Evolutionary conservation across 495 filamentous ascomycete genomes (phyloP).

Genomic region (Astrocystis sublimbata): DNA sequence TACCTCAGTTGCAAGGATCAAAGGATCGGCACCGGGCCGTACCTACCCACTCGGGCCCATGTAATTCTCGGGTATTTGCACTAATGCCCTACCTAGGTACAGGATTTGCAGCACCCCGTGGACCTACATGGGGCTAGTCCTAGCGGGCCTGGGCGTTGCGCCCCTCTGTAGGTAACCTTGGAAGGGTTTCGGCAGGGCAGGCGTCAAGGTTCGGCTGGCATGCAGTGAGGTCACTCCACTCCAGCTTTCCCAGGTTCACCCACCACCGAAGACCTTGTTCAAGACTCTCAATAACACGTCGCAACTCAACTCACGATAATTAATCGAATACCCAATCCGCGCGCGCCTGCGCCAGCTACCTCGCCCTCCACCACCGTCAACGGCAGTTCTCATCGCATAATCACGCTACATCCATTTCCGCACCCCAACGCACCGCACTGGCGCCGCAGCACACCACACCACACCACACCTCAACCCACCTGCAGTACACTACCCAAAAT

Average conservation of each 20-base stretch:
- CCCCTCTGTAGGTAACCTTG: no score
- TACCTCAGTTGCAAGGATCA: not conserved
- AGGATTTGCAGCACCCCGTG: no score
- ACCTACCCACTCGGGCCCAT: not conserved
- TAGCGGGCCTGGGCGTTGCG: no score
- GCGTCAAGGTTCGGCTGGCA: no score
- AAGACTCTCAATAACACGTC: not conserved
- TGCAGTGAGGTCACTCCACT: slow-evolving; percentile 1
- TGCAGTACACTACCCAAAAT: slow-evolving; percentile 50
- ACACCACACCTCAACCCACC: not conserved
- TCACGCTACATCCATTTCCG: not conserved
- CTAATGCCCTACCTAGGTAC: no score
- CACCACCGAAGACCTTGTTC: not conserved
- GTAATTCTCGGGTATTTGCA: not conserved
- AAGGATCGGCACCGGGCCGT: slow-evolving; percentile 17
- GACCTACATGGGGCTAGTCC: no score
- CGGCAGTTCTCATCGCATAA: not conserved
- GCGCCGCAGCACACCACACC: not conserved
- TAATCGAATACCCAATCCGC: not conserved
- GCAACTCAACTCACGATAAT: not conserved
- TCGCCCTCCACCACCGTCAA: not conserved
- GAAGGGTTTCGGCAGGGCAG: no score
- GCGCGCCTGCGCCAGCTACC: no score
- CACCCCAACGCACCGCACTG: not conserved
- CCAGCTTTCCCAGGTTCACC: not conserved